Conservation (phyloP, 2,329 filamentous ascomycete species). For the Clonostachys rhizophaga region DNA sequence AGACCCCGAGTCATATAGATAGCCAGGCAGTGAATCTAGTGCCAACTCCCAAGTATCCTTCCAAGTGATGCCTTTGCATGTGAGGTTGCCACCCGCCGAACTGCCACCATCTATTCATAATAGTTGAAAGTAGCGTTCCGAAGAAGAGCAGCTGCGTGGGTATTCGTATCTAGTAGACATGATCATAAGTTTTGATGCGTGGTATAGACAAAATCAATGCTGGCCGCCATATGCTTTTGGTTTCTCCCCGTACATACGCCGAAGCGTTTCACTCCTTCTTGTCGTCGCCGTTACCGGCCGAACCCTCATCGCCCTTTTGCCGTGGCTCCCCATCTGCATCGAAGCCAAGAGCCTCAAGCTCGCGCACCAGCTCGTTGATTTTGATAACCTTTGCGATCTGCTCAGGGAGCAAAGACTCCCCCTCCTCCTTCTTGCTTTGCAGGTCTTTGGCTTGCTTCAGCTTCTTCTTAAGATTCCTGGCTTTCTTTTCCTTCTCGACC, state of each 20-base stretch:
- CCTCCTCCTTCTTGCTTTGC: conserved; percentile 84
- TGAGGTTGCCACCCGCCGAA: no score
- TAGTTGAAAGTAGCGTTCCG: no score
- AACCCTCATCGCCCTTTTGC: conserved; percentile 6
- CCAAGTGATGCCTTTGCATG: no score
- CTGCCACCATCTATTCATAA: no score
- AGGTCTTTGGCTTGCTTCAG: conserved; percentile 89
- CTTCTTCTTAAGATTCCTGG: conserved; percentile 88
- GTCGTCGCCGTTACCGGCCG: not conserved
- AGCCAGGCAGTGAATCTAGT: no score
- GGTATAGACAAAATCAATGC: not conserved
- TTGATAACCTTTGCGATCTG: conserved; percentile 98
- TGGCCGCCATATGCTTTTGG: no score
- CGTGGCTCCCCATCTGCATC: conserved; percentile 68
- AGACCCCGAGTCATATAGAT: no score
- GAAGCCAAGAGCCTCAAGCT: conserved; percentile 81
- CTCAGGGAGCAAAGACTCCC: conserved; percentile 79
- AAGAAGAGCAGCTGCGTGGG: no score
- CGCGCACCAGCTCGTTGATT: conserved; percentile 87
- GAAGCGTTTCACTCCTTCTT: no score
- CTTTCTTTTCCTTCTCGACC: conserved; percentile 86
- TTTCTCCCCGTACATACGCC: no score
- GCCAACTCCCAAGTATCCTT: no score
- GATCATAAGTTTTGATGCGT: not conserved
- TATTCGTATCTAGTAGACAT: not conserved